A percentile compares a stretch with the other conserved stretches of the same genome.
phyloP scores from a whole-genome alignment of 306 rosid species.

The Ammopiptanthus mongolicus region DNA sequence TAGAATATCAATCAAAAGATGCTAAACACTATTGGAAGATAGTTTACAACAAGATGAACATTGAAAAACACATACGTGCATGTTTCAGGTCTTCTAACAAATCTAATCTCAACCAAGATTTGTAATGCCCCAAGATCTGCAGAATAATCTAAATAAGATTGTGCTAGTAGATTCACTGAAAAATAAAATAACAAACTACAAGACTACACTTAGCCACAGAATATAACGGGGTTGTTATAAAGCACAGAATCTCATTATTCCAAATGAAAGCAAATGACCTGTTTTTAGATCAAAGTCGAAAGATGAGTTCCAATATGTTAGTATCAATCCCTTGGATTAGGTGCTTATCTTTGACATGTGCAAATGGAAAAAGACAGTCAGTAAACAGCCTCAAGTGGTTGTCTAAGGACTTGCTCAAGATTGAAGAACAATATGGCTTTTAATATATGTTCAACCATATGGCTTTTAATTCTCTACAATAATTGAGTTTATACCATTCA shows the following conservation, averaged over 20 bases:
- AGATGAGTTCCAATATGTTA: conserved; percentile 30
- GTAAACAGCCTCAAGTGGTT: neutral
- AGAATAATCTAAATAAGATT: neutral
- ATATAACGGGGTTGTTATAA: no score
- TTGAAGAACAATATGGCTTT: neutral
- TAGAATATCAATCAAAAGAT: conserved; percentile 2
- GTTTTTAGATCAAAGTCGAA: conserved; percentile 9
- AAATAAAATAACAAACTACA: neutral
- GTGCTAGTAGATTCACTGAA: neutral
- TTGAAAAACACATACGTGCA: conserved; percentile 60
- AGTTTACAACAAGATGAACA: conserved; percentile 13
- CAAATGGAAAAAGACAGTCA: neutral
- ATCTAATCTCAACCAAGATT: conserved; percentile 84
- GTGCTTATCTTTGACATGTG: conserved; percentile 51
- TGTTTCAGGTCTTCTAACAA: conserved; percentile 62
- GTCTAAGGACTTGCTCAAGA: neutral
- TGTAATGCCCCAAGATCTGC: conserved; percentile 72
- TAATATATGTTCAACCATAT: no score
- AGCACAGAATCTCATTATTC: neutral
- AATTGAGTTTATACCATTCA: no score
- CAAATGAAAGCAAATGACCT: neutral
- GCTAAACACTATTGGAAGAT: neutral
- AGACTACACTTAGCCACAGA: neutral
- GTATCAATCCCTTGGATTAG: conserved; percentile 74
- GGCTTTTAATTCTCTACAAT: no score